Evolutionary conservation across 2,329 filamentous ascomycete species (phyloP).

Genomic region (Paraphaeosphaeria minitans): DNA sequence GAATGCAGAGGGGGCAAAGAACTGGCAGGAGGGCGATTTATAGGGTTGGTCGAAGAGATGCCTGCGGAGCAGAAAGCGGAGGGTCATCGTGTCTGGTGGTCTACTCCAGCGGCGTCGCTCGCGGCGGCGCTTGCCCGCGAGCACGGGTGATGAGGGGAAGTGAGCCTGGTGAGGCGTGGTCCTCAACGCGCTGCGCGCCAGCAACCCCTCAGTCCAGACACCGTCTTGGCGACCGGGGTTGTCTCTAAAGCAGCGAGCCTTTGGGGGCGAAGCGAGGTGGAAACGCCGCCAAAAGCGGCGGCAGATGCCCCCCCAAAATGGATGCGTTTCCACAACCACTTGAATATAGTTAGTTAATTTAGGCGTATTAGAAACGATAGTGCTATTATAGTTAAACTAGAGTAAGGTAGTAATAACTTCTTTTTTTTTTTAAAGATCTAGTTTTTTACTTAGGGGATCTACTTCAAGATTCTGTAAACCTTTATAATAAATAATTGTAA

Average conservation of each 20-base stretch:
- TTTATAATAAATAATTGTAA: too few species aligned
- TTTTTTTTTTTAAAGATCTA: too few species aligned
- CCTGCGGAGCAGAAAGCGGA: background rate
- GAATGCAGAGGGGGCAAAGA: constrained; percentile 3
- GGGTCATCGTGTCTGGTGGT: background rate
- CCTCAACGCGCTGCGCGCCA: background rate
- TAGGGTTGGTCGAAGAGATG: background rate
- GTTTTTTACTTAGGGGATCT: too few species aligned
- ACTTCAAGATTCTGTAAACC: too few species aligned
- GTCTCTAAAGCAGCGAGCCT: constrained; percentile 7
- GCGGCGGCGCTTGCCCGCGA: background rate
- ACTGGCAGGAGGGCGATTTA: background rate
- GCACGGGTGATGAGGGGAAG: background rate
- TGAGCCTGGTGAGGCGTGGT: constrained; percentile 1
- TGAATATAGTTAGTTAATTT: constrained; percentile 6
- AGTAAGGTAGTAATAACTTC: too few species aligned
- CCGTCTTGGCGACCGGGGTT: background rate
- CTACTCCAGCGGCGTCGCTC: background rate
- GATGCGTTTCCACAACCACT: constrained; percentile 8
- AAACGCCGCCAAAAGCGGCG: constrained; percentile 14
- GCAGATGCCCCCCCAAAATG: constrained; percentile 8
- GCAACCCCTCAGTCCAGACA: background rate
- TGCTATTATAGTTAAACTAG: too few species aligned
- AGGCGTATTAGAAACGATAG: too few species aligned
- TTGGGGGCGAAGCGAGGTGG: constrained; percentile 11